Base-by-base conservation (phyloP, 805 yeast species). In the Saccharomycopsis fibuligera region DNA sequence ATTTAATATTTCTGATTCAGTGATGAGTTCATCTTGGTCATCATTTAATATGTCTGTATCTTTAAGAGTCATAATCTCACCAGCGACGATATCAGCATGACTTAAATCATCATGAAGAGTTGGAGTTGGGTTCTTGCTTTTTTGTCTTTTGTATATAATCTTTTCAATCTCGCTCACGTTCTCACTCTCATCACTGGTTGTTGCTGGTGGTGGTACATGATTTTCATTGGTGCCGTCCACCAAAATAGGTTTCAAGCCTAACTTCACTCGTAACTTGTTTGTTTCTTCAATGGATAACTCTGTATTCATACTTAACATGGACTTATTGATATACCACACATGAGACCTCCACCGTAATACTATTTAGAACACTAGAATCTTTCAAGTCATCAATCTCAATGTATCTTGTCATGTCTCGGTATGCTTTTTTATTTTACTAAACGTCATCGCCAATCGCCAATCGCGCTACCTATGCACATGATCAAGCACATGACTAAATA, bases 201-300 rank as follows among this genome's bases (percentile, higher is more conserved):
- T 14, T 14, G 24, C 19, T 47, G 17, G 9, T 22, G 25, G 25
- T 39, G 30, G 22, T 14, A 5, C 37, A 12, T 44, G 2, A 23
- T 22, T 12, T 9, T 35, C 4, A 40, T 25, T 19, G 19, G 22
- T 23, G n/a, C 14, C 44, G 16, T 14, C 27, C 6, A 25, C 29
- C 4, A 68, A 63, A 19, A 71, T 65, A 2, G 70, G 69, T 38
- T 63, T 61, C n/a, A 75, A 60, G 1, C 81, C 80, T 24, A 73
- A 49, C 41, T 68, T 61, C 2, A 60, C 54, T 23, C 80, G 61
- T 12, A 76, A 62, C 54, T 62, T 66, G 57, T 76, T 76, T 0
- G 80, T 75, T 48, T 75, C 79, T 45, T 67, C 72, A 3, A 75
- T 48, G 0, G 75, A 68, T 30, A 45, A 22, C 27, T 45, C 48